Conservation (phyloP, 345 rosid genomes). For the Fremontodendron californicum region DNA sequence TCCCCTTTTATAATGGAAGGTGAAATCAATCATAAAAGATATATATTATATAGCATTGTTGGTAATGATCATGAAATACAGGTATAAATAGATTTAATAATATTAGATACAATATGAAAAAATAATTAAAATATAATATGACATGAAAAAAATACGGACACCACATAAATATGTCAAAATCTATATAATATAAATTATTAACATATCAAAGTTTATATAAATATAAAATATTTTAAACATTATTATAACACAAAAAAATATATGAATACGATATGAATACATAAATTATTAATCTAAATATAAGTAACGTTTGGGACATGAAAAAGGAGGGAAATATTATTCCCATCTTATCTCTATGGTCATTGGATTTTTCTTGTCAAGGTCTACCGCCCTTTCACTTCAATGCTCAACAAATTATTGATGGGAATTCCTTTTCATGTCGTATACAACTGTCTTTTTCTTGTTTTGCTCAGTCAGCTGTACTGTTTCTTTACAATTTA, state of each 20-base stretch:
- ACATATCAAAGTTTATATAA: too few relatives aligned
- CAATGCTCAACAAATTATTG: neutral
- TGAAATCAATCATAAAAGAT: neutral
- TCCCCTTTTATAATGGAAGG: neutral
- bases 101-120: too few relatives aligned
- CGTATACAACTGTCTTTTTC: neutral
- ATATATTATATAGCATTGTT: neutral
- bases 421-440: neutral
- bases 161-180: too few relatives aligned
- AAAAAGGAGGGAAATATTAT: neutral
- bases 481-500: neutral
- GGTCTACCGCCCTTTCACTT: neutral
- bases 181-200: too few relatives aligned
- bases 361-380: neutral
- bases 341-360: neutral
- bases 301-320: neutral
- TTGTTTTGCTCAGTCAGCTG: neutral
- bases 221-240: too few relatives aligned
- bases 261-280: too few relatives aligned
- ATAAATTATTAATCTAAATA: too few relatives aligned
- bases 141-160: too few relatives aligned
- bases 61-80: neutral
- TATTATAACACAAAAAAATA: too few relatives aligned
- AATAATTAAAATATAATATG: too few relatives aligned
- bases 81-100: too few relatives aligned